phyloP scores from a whole-genome alignment of 169 alveolate species.

The Eimeria sp. region DNA sequence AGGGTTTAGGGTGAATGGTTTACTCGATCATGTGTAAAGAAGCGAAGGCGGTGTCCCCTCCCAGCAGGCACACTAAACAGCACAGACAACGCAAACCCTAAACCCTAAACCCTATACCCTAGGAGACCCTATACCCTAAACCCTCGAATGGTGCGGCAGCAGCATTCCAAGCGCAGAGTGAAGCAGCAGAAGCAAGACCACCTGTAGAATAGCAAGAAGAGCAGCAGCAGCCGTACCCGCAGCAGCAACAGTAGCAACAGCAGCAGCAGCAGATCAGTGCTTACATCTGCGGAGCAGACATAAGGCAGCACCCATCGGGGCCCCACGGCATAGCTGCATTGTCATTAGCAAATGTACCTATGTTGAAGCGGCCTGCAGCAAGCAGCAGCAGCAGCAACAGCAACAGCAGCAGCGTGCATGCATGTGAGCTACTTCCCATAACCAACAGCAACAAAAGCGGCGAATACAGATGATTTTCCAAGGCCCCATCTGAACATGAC shows the following conservation, averaged over 20 bases:
- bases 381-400: neutral
- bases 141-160: neutral
- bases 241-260: neutral
- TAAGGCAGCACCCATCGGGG: neutral
- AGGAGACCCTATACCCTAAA: no score
- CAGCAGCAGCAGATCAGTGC: neutral
- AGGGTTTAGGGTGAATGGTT: neutral
- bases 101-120: neutral
- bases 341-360: neutral
- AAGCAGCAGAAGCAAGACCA: no score
- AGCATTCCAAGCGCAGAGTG: no score
- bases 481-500: no score
- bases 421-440: neutral
- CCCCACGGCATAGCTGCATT: neutral
- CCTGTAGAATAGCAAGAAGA: neutral
- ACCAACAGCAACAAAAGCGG: neutral
- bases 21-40: slow-evolving; percentile 8
- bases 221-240: neutral
- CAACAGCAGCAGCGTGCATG: neutral
- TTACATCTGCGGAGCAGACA: slow-evolving; percentile 4
- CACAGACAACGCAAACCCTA: neutral
- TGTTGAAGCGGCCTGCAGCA: neutral
- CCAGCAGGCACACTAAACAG: slow-evolving; percentile 29
- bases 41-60: slow-evolving; percentile 17
- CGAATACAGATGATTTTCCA: no score